Conservation (phyloP, 441 rosid genomes). For the Brassica balearica region DNA sequence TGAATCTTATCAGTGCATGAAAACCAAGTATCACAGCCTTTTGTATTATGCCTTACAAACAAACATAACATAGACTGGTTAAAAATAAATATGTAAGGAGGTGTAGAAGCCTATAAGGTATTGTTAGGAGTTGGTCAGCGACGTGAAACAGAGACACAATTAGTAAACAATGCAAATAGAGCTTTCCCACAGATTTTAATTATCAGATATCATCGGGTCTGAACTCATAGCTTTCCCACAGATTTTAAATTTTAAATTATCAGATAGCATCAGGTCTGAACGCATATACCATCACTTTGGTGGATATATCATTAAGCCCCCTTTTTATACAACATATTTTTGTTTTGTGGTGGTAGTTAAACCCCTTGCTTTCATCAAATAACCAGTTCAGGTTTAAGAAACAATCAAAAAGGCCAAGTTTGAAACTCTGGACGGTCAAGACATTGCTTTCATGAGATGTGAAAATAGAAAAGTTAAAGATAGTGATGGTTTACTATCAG, state of each 20-base stretch:
- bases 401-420: background rate
- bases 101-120: background rate
- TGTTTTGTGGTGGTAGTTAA: background rate
- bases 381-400: background rate
- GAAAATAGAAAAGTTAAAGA: background rate
- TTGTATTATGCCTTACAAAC: background rate
- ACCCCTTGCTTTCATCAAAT: background rate
- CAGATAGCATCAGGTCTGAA: too few relatives aligned
- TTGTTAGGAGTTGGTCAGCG: background rate
- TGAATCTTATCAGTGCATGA: conserved; percentile 14
- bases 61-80: too few relatives aligned
- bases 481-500: conserved; percentile 1
- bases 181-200: too few relatives aligned
- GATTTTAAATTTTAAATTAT: too few relatives aligned
- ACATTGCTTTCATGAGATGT: conserved; percentile 18
- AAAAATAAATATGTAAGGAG: background rate
- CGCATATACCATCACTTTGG: too few relatives aligned
- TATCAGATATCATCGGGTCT: too few relatives aligned
- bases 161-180: background rate
- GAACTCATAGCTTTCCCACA: too few relatives aligned
- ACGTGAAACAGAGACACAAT: too few relatives aligned
- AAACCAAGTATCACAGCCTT: background rate
- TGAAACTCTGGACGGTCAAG: background rate
- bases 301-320: too few relatives aligned
- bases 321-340: too few relatives aligned